These are phyloP conservation scores for Tuber calosporum DNA, from an alignment of 495 filamentous ascomycete genomes.

Conservation along the genomic window DNA sequence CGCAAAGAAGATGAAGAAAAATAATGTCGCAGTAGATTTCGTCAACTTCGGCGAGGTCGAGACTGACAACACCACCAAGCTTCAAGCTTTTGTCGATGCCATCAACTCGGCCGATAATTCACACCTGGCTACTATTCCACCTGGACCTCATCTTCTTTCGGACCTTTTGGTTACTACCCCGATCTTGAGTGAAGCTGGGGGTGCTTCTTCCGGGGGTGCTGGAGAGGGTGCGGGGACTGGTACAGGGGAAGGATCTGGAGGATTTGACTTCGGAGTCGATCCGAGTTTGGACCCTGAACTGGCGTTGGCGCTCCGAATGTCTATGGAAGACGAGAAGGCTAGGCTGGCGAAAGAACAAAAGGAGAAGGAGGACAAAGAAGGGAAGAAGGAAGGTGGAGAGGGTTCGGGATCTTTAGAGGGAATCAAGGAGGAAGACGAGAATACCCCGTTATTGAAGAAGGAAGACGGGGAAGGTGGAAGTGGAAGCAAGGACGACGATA, in stretches of 20 bases:
- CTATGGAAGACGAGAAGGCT: conserved; percentile 94
- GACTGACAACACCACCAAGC: conserved; percentile 82
- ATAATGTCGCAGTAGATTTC: conserved; percentile 82
- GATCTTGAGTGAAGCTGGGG: conserved; percentile 59
- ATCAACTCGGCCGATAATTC: conserved; percentile 86
- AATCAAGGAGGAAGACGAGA: conserved; percentile 74
- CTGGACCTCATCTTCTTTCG: conserved; percentile 80
- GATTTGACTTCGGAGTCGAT: conserved; percentile 69
- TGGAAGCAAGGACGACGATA: conserved; percentile 65
- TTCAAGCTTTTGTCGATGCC: conserved; percentile 83
- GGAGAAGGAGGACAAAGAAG: conserved; percentile 59
- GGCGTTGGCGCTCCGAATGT: conserved; percentile 92
- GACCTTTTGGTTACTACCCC: conserved; percentile 88
- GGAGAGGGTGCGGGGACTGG: conserved; percentile 50
- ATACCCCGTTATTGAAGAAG: conserved; percentile 58
- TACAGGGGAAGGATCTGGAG: conserved; percentile 53
- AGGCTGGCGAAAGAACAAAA: conserved; percentile 76
- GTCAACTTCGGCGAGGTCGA: conserved; percentile 88
- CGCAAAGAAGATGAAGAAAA: conserved; percentile 98
- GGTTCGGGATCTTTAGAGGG: conserved; percentile 54
- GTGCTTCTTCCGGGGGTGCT: conserved; percentile 46
- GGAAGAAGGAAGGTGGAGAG: conserved; percentile 52
- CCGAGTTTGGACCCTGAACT: conserved; percentile 82
- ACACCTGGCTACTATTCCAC: conserved; percentile 81
- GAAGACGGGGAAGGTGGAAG: conserved; percentile 57